Base-by-base conservation (phyloP, 2,329 filamentous ascomycete genomes). In the Zasmidium angulare region DNA sequence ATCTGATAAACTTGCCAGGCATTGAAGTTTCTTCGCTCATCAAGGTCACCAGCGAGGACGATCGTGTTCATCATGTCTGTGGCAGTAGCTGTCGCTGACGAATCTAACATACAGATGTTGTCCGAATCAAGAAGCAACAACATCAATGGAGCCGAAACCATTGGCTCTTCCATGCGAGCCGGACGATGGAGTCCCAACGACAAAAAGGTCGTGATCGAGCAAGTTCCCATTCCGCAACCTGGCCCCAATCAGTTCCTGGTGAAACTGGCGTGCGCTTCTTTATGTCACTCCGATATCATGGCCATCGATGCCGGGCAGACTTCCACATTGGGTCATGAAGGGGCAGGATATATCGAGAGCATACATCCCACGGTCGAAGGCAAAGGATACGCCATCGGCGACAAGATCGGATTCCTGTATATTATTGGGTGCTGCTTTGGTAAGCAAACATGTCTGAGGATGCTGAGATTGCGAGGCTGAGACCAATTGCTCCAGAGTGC, bases 251-350 rank as follows among this genome's bases (percentile, higher is more conserved):
- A 61, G 21, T 61, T 65, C 46, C 48, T 63, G 20, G 56, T 65
- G 23, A 63, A 63, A 31, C 55, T 61, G 14, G 60, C 63, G 3
- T 63, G 46, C 26, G 63, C 63, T 11, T 62, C 60, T 17, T 52
- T 61, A 21, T 63, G 63, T 54, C 61, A 62, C 36, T 59, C 55
- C 20, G 63, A 65, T 19, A 63, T 61, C 40, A 56, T 63, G 60
- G 55, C 60, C 9, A 58, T 63, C 20, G 60, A 62, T 24, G 55
- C 60, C 11, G 50, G 47, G 11, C 46, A 53, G 24, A 61, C 63
- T 2, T 36, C 48, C 6, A 63, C 60, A 9, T 52, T 63, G 1
- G 63, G 63, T 23, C 60, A 64, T 49, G 63, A 64, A 54, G 63
- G 60, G 11, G 63, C 63, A n/a, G 63, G 63, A 23, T 55, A 60